Conservation (phyloP, 2,329 filamentous ascomycete genomes). For the Diaporthe nobilis region DNA sequence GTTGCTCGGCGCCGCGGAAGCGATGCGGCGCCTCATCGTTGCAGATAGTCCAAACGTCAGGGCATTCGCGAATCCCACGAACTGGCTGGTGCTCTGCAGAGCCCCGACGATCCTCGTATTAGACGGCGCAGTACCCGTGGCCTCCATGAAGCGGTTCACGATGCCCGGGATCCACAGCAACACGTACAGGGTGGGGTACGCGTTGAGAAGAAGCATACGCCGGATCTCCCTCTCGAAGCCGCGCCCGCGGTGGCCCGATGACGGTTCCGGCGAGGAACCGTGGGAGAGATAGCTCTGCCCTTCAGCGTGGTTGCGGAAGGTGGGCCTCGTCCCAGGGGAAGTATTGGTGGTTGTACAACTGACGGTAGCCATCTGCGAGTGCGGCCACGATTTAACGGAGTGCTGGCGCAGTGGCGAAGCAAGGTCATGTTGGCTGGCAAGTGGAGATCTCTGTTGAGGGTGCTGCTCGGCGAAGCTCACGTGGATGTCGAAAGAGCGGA, state of each 20-base stretch:
- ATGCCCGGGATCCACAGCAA: constrained; percentile 56
- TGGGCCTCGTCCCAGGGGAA: constrained; percentile 30
- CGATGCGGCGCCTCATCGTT: not conserved
- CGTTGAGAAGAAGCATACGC: constrained; percentile 54
- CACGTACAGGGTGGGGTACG: constrained; percentile 55
- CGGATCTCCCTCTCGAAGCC: constrained; percentile 46
- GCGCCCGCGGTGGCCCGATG: constrained; percentile 31
- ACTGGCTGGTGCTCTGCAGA: constrained; percentile 54
- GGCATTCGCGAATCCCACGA: constrained; percentile 55
- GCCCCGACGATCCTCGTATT: constrained; percentile 41
- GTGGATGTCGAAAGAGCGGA: not conserved
- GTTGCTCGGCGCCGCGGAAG: not conserved
- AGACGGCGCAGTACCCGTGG: constrained; percentile 42
- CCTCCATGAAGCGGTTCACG: constrained; percentile 51
- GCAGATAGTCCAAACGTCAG: constrained; percentile 52
- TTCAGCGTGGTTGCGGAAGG: constrained; percentile 8
- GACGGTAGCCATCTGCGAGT: not conserved
- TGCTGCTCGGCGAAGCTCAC: not conserved
- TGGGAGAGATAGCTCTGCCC: not conserved
- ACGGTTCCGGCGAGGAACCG: not conserved
- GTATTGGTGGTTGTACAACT: constrained; percentile 11
- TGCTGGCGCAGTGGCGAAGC: not conserved
- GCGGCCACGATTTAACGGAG: not conserved
- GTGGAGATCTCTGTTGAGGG: not conserved
- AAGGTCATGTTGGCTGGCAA: not conserved